These are phyloP conservation scores for Crataegus laevigata DNA, from an alignment of 306 rosid species.

Conservation along the genomic window DNA sequence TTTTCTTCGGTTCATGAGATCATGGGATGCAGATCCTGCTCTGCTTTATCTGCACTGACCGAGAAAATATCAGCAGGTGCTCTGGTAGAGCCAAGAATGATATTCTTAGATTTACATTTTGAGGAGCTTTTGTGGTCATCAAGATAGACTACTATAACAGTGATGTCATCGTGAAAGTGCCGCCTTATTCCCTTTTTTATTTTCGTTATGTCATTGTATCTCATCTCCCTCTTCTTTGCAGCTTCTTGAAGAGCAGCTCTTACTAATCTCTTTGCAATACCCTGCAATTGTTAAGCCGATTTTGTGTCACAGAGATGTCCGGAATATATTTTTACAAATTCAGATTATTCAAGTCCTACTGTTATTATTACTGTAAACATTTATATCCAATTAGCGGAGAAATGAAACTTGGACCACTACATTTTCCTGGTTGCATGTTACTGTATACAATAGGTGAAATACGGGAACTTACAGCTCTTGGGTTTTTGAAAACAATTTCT, in stretches of 20 bases:
- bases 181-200: conserved; percentile 77
- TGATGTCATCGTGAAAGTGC: conserved; percentile 85
- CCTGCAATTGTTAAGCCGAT: conserved; percentile 44
- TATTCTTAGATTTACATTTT: conserved; percentile 29
- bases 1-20: conserved; percentile 26
- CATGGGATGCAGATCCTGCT: conserved; percentile 28
- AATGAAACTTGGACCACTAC: not conserved
- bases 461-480: conserved; percentile 73
- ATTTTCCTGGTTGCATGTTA: not conserved
- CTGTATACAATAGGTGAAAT: not conserved
- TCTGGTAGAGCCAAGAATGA: conserved; percentile 43
- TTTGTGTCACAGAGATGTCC: not conserved
- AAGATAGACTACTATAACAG: conserved; percentile 77
- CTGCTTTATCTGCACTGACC: conserved; percentile 36
- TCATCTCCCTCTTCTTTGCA: conserved; percentile 88
- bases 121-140: conserved; percentile 54
- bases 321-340: not conserved
- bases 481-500: conserved; percentile 71
- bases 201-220: conserved; percentile 78
- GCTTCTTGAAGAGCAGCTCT: conserved; percentile 80
- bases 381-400: not conserved
- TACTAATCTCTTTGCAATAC: conserved; percentile 87
- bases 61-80: conserved; percentile 87
- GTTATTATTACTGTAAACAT: not conserved
- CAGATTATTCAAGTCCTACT: not conserved